Base-by-base conservation (phyloP, 2,329 filamentous ascomycete genomes). In the Penicillium griseofulvum region DNA sequence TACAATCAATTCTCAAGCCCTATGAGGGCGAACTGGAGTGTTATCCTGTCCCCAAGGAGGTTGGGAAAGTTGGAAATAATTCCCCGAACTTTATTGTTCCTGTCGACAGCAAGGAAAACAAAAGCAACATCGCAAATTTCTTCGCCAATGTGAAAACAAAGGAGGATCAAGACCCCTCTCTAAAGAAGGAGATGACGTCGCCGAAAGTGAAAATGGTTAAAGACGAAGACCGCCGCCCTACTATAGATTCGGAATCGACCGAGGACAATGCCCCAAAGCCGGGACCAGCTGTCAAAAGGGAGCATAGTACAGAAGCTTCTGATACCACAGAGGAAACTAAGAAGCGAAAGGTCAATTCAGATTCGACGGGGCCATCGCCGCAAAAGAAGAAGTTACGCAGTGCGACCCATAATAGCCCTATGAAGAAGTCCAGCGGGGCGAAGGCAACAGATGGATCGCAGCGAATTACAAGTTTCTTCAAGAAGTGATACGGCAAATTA, bases 1-100 rank as follows among this genome's bases (percentile, higher is more conserved):
- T 97, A 28, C 91, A 97, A 70, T 79, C 79, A 0, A 76, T 96
- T 0, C 77, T 97, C n/a, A 87, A 84, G 67, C 92, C 94, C 0
- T 96, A 86, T 61, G 75, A 83, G 5, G 90, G 89, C 5, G 87
- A 90, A 52, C 77, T 99, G 9, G 90, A 95, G 52, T 86, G 89
- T 50, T 97, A 96, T 69, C 86, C 88, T 0, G 94, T 99, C 2
- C 86, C 82, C 65, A 89, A 90, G 70, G 92, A 94, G 4, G 93
- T 97, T 0, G 92, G 92, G 0, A 97, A 96, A 75, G 92, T 96
- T 0, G 92, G 93, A 6, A 96, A 96, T 64, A 89, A 96, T 71
- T 95, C 89, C 19, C 86, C 90, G 0, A 83, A 81, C 0, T 96
- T 97, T 67, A 82, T 97, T 42, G 78, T 96, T 1, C 93, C 93